A percentile compares a stretch with the other conserved stretches of the same genome.
phyloP scores from a whole-genome alignment of 2,329 filamentous ascomycete species.

The Periconia macrospinosa region DNA sequence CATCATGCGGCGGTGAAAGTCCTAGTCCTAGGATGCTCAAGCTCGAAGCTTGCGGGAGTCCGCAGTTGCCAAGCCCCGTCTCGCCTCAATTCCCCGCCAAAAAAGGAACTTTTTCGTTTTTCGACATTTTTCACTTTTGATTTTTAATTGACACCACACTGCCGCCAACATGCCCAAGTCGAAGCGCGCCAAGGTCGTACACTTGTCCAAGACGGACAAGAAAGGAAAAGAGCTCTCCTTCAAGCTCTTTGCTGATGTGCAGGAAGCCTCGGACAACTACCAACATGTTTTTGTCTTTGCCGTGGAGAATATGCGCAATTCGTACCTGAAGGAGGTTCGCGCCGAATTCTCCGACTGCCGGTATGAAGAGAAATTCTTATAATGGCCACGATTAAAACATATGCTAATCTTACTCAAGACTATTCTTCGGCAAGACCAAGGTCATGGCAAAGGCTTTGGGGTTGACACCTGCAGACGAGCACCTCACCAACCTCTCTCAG shows the following conservation, averaged over 20 bases:
- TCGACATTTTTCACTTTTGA: conserved; percentile 8
- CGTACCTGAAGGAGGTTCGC: conserved; percentile 87
- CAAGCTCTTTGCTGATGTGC: conserved; percentile 84
- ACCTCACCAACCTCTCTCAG: conserved; percentile 74
- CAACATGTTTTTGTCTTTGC: conserved; percentile 91
- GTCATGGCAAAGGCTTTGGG: conserved; percentile 97
- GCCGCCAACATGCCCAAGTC: conserved; percentile 82
- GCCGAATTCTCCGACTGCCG: conserved; percentile 81
- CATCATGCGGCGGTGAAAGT: conserved; percentile 17
- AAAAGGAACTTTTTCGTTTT: conserved; percentile 27
- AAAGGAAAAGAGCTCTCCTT: conserved; percentile 91
- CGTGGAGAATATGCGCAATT: conserved; percentile 98
- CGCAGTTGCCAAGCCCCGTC: conserved; percentile 32
- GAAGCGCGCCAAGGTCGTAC: conserved; percentile 85
- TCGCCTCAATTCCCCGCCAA: conserved; percentile 38
- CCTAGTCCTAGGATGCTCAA: neutral
- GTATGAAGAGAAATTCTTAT: conserved; percentile 52
- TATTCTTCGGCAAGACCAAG: conserved; percentile 99
- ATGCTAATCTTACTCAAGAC: conserved; percentile 51
- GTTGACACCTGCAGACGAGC: conserved; percentile 73
- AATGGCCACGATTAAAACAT: neutral
- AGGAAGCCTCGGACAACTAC: conserved; percentile 81
- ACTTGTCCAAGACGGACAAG: conserved; percentile 89
- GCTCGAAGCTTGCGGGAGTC: conserved; percentile 12
- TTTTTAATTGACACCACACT: conserved; percentile 11